These are phyloP conservation scores for Pythium sp. DNA, from an alignment of 352 stramenopile species.

Conservation along the genomic window DNA sequence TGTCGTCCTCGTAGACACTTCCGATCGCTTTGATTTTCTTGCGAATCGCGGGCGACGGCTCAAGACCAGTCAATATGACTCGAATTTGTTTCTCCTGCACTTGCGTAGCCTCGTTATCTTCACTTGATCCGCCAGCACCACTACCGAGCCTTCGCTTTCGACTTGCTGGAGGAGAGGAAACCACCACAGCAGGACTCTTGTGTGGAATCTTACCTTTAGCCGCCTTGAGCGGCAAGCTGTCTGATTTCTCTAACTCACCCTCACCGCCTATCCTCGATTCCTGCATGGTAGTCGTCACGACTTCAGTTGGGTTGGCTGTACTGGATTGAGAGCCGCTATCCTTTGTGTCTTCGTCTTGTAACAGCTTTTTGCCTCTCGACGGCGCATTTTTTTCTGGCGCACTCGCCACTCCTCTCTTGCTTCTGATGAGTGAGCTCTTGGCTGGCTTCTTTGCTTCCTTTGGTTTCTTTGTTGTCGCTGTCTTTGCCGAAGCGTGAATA, in stretches of 20 bases:
- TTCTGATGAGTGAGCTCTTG: not conserved
- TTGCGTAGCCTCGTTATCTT: not conserved
- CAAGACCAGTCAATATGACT: slow-evolving; percentile 54
- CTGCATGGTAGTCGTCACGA: not conserved
- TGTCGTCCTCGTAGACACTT: slow-evolving; percentile 42
- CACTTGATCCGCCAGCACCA: not conserved
- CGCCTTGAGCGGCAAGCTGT: not conserved
- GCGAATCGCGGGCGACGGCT: slow-evolving; percentile 33
- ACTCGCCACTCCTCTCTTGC: not conserved
- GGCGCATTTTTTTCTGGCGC: not conserved
- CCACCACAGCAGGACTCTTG: not conserved
- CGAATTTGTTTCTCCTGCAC: slow-evolving; percentile 23
- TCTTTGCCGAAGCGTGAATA: not conserved
- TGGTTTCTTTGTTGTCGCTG: not conserved
- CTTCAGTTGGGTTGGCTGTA: not conserved
- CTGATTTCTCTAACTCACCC: not conserved
- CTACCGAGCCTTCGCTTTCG: not conserved
- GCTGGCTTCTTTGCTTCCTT: not conserved
- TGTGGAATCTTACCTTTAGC: not conserved
- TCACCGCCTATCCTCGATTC: not conserved
- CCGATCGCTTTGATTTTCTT: slow-evolving; percentile 47
- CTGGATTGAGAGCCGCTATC: not conserved
- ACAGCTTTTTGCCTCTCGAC: not conserved
- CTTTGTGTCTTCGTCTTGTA: not conserved
- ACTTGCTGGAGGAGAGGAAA: not conserved